Evolutionary conservation across 805 yeast species (phyloP).

Genomic region (Yarrowia bubula): DNA sequence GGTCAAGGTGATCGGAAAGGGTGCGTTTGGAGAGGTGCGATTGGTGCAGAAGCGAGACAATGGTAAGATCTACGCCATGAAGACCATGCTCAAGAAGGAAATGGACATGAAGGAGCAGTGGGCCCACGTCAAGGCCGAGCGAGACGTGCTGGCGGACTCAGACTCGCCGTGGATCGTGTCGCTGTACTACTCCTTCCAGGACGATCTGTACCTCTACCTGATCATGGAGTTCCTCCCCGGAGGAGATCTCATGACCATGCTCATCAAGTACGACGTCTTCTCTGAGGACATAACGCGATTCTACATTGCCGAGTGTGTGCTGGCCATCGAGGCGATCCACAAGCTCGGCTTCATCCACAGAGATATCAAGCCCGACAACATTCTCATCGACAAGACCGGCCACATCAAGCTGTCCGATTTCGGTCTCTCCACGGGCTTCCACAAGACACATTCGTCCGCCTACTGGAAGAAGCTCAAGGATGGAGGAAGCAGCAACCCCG

Average conservation of each 20-base stretch:
- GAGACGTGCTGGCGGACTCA: slow-evolving; percentile 89
- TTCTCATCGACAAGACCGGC: slow-evolving; percentile 74
- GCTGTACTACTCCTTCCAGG: slow-evolving; percentile 78
- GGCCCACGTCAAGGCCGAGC: slow-evolving; percentile 93
- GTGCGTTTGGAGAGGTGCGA: slow-evolving; percentile 97
- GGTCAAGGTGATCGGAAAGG: slow-evolving; percentile 90
- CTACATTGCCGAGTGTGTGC: slow-evolving; percentile 93
- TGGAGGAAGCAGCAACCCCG: slow-evolving; percentile 35
- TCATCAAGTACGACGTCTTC: slow-evolving; percentile 89
- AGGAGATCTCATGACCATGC: slow-evolving; percentile 91
- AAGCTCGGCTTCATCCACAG: slow-evolving; percentile 91
- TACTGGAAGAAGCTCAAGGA: slow-evolving; percentile 82
- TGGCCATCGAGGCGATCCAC: slow-evolving; percentile 92
- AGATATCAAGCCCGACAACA: slow-evolving; percentile 97
- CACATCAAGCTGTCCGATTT: slow-evolving; percentile 71
- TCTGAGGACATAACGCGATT: slow-evolving; percentile 86
- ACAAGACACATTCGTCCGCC: slow-evolving; percentile 86
- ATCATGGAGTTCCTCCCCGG: slow-evolving; percentile 78
- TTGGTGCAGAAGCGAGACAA: slow-evolving; percentile 90
- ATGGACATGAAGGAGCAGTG: slow-evolving; percentile 93
- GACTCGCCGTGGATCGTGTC: slow-evolving; percentile 90
- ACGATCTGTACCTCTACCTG: slow-evolving; percentile 66
- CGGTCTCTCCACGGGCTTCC: slow-evolving; percentile 87
- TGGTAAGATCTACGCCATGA: slow-evolving; percentile 92
- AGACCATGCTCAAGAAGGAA: slow-evolving; percentile 82